Percentiles rank a stretch among this genome's conserved stretches.
phyloP scores from a whole-genome alignment of 495 filamentous ascomycete genomes.

The Thermothielavioides terrestris region DNA sequence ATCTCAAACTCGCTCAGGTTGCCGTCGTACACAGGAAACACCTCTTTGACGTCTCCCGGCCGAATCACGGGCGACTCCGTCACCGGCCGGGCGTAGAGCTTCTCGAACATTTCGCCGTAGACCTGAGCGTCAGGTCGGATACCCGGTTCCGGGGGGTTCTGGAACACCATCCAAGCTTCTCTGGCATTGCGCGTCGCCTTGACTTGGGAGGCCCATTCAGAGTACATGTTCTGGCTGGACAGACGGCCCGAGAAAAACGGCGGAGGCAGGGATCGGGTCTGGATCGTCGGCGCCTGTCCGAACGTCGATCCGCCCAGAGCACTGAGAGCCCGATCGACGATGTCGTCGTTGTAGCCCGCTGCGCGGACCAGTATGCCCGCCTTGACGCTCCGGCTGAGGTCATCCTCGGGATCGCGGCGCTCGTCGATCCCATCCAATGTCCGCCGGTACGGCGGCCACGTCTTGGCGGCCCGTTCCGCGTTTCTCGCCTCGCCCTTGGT shows the following conservation, averaged over 20 bases:
- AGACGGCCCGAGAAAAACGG: constrained; percentile 15
- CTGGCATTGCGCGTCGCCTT: constrained; percentile 34
- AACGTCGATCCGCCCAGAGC: constrained; percentile 29
- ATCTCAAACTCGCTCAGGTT: constrained; percentile 38
- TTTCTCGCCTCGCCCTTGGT: constrained; percentile 28
- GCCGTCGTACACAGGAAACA: constrained; percentile 30
- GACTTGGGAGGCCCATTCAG: constrained; percentile 31
- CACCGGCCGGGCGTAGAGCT: constrained; percentile 25
- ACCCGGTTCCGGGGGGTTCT: constrained; percentile 19
- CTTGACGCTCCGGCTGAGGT: constrained; percentile 31
- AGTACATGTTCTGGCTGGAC: constrained; percentile 21
- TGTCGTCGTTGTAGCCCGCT: constrained; percentile 29
- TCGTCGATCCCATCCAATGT: constrained; percentile 38
- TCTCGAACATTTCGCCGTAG: constrained; percentile 40
- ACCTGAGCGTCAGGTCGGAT: constrained; percentile 25
- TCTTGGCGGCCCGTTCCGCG: constrained; percentile 28
- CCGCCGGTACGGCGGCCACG: constrained; percentile 40
- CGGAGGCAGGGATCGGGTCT: constrained; percentile 27
- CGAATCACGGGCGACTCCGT: constrained; percentile 12
- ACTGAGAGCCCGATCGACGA: constrained; percentile 29
- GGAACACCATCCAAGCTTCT: constrained; percentile 39
- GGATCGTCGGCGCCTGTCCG: constrained; percentile 31
- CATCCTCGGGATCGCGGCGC: constrained; percentile 31
- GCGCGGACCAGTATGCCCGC: constrained; percentile 33
- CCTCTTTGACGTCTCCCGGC: constrained; percentile 33